Conservation (phyloP, 352 stramenopile species). For the Elongisporangium anandrum region DNA sequence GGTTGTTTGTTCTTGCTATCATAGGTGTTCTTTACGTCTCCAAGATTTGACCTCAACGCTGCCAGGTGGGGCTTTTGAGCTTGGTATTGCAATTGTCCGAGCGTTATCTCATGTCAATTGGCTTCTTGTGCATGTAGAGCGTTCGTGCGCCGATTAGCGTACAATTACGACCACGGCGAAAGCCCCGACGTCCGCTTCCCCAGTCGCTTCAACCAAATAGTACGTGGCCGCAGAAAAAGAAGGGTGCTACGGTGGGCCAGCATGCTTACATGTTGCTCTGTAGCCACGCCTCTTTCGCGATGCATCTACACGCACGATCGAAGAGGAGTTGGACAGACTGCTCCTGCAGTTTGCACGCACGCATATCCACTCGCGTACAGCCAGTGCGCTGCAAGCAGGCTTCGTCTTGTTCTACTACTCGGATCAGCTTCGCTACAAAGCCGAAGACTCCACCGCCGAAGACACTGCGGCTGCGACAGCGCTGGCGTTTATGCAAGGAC, state of each 20-base stretch:
- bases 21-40: slow-evolving; percentile 35
- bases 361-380: slow-evolving; percentile 1
- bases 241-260: no score
- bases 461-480: neutral
- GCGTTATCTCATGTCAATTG: neutral
- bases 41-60: slow-evolving; percentile 13
- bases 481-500: neutral
- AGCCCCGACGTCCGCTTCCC: slow-evolving; percentile 21
- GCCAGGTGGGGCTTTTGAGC: slow-evolving; percentile 22
- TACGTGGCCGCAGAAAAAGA: slow-evolving; percentile 2
- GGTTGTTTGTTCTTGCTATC: no score
- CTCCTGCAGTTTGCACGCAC: slow-evolving; percentile 13
- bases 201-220: slow-evolving; percentile 25
- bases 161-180: slow-evolving; percentile 38
- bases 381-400: neutral
- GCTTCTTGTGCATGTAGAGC: slow-evolving; percentile 14
- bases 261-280: no score
- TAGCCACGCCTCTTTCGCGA: slow-evolving; percentile 34
- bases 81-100: no score
- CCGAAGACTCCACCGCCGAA: neutral
- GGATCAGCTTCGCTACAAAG: slow-evolving; percentile 3
- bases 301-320: slow-evolving; percentile 26
- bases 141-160: slow-evolving; percentile 28
- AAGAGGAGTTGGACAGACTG: slow-evolving; percentile 28
- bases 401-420: slow-evolving; percentile 42